phyloP scores from a whole-genome alignment of 1,139 yeast genomes.

The Pichia sp. region DNA sequence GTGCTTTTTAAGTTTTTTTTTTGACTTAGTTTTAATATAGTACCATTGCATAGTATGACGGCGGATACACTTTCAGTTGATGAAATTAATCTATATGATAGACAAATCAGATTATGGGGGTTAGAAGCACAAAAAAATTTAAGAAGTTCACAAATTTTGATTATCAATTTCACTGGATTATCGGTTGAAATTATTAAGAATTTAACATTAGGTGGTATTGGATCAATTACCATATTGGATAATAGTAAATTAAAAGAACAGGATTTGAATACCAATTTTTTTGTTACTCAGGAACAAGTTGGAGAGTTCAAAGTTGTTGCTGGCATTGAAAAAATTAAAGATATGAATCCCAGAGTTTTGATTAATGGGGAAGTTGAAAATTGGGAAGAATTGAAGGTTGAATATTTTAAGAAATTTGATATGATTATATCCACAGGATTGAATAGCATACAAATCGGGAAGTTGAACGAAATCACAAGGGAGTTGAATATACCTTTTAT shows the following conservation, averaged over 20 bases:
- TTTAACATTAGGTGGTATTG: slow-evolving; percentile 83
- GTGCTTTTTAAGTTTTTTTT: too few relatives aligned
- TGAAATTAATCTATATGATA: slow-evolving; percentile 86
- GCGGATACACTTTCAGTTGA: slow-evolving; percentile 35
- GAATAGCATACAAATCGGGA: slow-evolving; percentile 34
- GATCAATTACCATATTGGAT: slow-evolving; percentile 69
- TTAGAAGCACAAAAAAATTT: slow-evolving; percentile 82
- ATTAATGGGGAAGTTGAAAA: slow-evolving; percentile 36
- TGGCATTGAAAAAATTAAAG: slow-evolving; percentile 50
- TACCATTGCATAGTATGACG: background rate
- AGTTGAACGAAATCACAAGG: slow-evolving; percentile 52
- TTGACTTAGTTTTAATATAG: too few relatives aligned
- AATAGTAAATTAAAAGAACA: slow-evolving; percentile 44
- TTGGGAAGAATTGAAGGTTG: slow-evolving; percentile 24
- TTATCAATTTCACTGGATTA: slow-evolving; percentile 81
- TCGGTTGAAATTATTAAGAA: slow-evolving; percentile 90
- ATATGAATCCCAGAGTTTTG: slow-evolving; percentile 72
- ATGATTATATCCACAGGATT: slow-evolving; percentile 73
- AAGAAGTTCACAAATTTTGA: slow-evolving; percentile 64
- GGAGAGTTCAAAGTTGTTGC: slow-evolving; percentile 53
- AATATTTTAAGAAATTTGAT: slow-evolving; percentile 55
- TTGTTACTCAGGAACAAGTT: slow-evolving; percentile 52
- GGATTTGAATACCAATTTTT: slow-evolving; percentile 76
- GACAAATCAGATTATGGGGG: slow-evolving; percentile 97
- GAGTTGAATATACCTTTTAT: slow-evolving; percentile 56